phyloP scores from a whole-genome alignment of 73 alveolate genomes.

The Paramecium tetraurelia region DNA sequence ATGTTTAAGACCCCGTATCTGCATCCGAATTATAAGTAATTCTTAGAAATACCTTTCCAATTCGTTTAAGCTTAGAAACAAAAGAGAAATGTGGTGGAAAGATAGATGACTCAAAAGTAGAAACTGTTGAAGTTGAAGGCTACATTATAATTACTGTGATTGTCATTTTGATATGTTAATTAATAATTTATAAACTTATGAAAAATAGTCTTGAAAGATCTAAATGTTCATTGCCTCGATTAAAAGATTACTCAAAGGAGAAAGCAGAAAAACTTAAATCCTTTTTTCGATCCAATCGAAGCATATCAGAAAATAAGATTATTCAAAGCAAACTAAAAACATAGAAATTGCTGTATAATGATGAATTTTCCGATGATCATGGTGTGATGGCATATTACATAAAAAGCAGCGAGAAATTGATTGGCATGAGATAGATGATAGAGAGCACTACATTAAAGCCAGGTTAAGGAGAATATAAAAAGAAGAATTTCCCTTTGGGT shows the following conservation, averaged over 20 bases:
- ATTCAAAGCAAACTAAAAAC: neutral
- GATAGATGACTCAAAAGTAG: neutral
- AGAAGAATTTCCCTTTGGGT: slow-evolving; percentile 1
- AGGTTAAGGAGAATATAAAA: neutral
- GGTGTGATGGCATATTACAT: neutral
- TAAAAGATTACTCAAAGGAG: slow-evolving; percentile 34
- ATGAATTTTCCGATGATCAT: neutral
- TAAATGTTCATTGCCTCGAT: neutral
- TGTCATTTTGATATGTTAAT: neutral
- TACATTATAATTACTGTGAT: neutral
- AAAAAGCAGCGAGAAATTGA: neutral
- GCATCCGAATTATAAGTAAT: slow-evolving; percentile 8
- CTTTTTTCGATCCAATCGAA: neutral
- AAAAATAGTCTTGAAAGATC: neutral
- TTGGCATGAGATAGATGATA: neutral
- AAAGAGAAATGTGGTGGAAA: neutral
- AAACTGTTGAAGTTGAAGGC: neutral
- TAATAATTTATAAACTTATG: neutral
- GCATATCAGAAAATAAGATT: slow-evolving; percentile 17
- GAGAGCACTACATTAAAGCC: neutral
- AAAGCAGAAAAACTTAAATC: slow-evolving; percentile 30
- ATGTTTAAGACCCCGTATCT: neutral
- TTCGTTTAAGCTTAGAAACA: neutral
- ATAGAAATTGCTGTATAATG: neutral
- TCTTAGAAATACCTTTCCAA: neutral